Base-by-base conservation (phyloP, 441 rosid species). In the Kokia cookei region DNA sequence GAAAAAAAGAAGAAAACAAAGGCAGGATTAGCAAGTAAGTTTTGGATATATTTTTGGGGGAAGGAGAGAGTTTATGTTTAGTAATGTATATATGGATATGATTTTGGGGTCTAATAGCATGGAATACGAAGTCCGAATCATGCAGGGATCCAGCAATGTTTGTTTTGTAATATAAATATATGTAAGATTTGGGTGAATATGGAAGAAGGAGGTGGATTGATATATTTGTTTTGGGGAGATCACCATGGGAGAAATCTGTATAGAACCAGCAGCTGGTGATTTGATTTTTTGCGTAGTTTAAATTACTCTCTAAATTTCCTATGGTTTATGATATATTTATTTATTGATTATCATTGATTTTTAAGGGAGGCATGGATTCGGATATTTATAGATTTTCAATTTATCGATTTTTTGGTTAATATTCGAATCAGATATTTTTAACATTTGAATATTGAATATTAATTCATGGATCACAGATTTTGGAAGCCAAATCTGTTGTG, bases 231-330 rank as follows among this genome's bases (percentile, higher is more conserved):
- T 75, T 59, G 64, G 68, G 40, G 8, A 37, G 40, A 75, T 78
- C 84, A 50, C 82, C 78, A 19, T 62, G 76, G 76, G 68, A 50
- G 53, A 71, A 17, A 17, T 57, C 62, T 86, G 87, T 82, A 82
- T 65, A 80, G 79, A 77, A 70, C 63, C n/a, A 3, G 29, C 40
- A 50, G 24, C 47, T 64, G 83, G 82, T 74, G 80, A 78, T 80
- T 74, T 71, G 67, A 66, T 77, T 75, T 73, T 81, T 37, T 37
- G 72, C 72, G 58, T 61, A 60, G 4, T 48, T 14, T 14, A 29
- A 2, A 68, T 69, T 47, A 27, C 45, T 32, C 58, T 78, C 80
- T 84, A 78, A 47, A 47, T 13, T 37, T 5, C 40, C 40, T 37
- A 37, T 37, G 40, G 40, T 37, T 37, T 6, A 37, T 37, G 40